Conservation (phyloP, 768 basidiomycete species). For the Mycena capillaripes region DNA sequence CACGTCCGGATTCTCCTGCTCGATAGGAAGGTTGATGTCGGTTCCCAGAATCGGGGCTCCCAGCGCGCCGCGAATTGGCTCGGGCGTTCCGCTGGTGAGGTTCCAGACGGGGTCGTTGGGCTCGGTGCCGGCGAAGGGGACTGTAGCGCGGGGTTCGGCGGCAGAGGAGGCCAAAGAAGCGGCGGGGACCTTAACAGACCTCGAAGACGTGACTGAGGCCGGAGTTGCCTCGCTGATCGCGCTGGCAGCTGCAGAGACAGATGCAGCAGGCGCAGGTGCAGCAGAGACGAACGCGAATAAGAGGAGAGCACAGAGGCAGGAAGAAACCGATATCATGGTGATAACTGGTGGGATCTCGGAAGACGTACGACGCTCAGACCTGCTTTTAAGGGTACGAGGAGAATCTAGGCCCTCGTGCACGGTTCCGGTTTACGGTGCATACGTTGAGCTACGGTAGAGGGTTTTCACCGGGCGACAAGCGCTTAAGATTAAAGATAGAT, state of each 20-base stretch:
- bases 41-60: not conserved
- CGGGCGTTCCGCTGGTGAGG: not conserved
- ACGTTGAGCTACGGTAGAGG: not conserved
- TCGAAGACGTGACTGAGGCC: not conserved
- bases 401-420: not conserved
- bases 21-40: not conserved
- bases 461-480: not conserved
- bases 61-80: not conserved
- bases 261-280: not conserved
- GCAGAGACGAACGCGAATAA: not conserved
- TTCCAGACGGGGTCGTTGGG: not conserved
- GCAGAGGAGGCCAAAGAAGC: not conserved
- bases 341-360: not conserved
- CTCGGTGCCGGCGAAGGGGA: not conserved
- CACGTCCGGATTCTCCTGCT: not conserved
- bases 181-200: not conserved
- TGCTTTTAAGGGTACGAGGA: not conserved
- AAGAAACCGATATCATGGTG: not conserved
- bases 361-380: not conserved
- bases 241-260: not conserved
- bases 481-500: not conserved
- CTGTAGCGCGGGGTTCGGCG: not conserved
- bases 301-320: not conserved
- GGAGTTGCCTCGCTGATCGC: not conserved
- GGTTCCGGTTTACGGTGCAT: not conserved